phyloP scores from a whole-genome alignment of 2,329 filamentous ascomycete genomes.

The Penicillium sp. region DNA sequence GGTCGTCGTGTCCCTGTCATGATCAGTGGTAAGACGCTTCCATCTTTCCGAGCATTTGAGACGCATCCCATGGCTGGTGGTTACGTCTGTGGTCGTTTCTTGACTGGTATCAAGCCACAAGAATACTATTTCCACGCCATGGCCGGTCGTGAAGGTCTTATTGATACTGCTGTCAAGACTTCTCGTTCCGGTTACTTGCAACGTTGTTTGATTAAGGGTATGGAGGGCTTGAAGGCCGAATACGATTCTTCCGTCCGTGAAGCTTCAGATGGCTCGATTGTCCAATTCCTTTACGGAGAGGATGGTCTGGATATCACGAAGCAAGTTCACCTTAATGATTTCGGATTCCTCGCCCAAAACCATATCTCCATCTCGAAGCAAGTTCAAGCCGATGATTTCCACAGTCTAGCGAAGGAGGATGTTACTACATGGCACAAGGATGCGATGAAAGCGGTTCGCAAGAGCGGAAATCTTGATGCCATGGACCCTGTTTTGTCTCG shows the following conservation, averaged over 20 bases:
- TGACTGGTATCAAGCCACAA: slow-evolving; percentile 95
- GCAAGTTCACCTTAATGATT: slow-evolving; percentile 87
- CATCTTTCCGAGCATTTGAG: slow-evolving; percentile 91
- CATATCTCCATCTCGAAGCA: slow-evolving; percentile 78
- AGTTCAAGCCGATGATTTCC: slow-evolving; percentile 66
- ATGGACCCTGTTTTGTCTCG: slow-evolving; percentile 76
- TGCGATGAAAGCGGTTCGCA: slow-evolving; percentile 78
- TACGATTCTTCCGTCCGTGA: slow-evolving; percentile 96
- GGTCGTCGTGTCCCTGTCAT: slow-evolving; percentile 93
- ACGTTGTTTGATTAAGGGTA: slow-evolving; percentile 95
- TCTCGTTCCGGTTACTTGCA: slow-evolving; percentile 96
- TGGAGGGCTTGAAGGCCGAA: slow-evolving; percentile 90
- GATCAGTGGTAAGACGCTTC: slow-evolving; percentile 95
- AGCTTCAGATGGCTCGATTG: slow-evolving; percentile 80
- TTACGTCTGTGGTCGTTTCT: slow-evolving; percentile 93
- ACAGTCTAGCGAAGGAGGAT: slow-evolving; percentile 68
- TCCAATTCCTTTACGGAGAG: slow-evolving; percentile 96
- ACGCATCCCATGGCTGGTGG: slow-evolving; percentile 87
- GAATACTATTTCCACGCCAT: slow-evolving; percentile 99
- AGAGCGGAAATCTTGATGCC: slow-evolving; percentile 67
- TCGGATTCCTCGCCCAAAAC: slow-evolving; percentile 88
- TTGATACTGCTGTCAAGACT: slow-evolving; percentile 98
- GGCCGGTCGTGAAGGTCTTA: slow-evolving; percentile 96
- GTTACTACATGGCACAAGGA: slow-evolving; percentile 64
- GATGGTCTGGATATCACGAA: slow-evolving; percentile 94